A percentile compares a stretch with the other conserved stretches of the same genome.
Conservation (phyloP, 2,329 filamentous ascomycete genomes). For the Phialemoniopsis sp. region DNA sequence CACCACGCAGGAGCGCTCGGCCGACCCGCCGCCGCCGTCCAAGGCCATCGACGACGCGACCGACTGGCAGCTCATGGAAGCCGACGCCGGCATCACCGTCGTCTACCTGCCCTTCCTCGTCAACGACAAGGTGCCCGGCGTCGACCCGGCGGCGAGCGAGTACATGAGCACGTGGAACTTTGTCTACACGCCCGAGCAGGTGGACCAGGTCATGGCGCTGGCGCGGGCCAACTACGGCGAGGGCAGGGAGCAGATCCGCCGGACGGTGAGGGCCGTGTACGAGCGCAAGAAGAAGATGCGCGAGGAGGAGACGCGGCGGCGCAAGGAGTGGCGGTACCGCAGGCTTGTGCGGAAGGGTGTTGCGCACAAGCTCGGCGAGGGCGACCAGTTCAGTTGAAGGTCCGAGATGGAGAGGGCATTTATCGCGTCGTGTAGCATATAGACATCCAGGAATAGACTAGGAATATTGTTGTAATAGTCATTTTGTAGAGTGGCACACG, state of each 20-base stretch:
- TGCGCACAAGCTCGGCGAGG: conserved; percentile 53
- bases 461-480: not conserved
- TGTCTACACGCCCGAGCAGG: conserved; percentile 85
- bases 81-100: conserved; percentile 81
- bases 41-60: conserved; percentile 57
- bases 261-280: conserved; percentile 83
- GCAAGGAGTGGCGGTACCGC: conserved; percentile 31
- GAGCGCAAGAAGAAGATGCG: conserved; percentile 78
- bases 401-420: not conserved
- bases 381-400: conserved; percentile 61
- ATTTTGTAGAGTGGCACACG: too few species aligned
- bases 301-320: conserved; percentile 37
- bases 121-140: conserved; percentile 72
- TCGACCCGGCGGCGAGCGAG: conserved; percentile 79
- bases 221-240: conserved; percentile 85
- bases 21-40: conserved; percentile 45
- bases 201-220: conserved; percentile 78
- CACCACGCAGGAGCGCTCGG: conserved; percentile 67
- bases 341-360: conserved; percentile 44
- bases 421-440: not conserved
- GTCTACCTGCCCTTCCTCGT: conserved; percentile 87
- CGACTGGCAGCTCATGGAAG: conserved; percentile 66
- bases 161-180: conserved; percentile 99
- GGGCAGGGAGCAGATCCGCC: conserved; percentile 71
- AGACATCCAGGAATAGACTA: not conserved